Base-by-base conservation (phyloP, 345 rosid genomes). In the Limnanthes douglasii region DNA sequence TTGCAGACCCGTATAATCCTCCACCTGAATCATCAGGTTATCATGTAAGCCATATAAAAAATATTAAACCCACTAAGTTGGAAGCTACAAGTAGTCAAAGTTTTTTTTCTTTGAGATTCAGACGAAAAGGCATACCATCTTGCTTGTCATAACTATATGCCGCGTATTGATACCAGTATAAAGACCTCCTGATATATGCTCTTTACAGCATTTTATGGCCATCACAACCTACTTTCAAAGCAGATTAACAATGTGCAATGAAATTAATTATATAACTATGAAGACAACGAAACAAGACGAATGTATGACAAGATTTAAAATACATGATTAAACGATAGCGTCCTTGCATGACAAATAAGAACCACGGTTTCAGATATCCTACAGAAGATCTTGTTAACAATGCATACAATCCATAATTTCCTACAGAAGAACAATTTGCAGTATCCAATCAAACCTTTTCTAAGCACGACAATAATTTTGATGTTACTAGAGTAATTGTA, bases 171-270 rank as follows among this genome's bases (percentile, higher is more conserved):
- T 72, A 55, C 95, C 98, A 3, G 88, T 72, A 51, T 46, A 66
- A 2, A 84, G 68, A 11, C 95, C 98, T 51, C 82, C 95, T 30
- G 84, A 50, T 4, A 66, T 50, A 53, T 72, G 66, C 51, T 68
- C 86, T 50, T 94, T 95, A 13, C 83, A 73, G 52, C 95, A 88
- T 61, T 74, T 79, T 39, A 88, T 33, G 36, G 94, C 75, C 97
- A 88, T 83, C 32, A 83, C 95, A 43, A 83, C 93, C 96, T 85
- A 26, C 40, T 44, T 11, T 20, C 18, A 31, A 3, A 23, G 39
- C 12, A 21, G 29, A 29, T n/a, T 42, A 23, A 9, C 17, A 20
- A 18, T 3, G 43, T 44, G 29, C 6, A 34, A 39, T 8, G 2
- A 18, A 32, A 1, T 26, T 26, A 26, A 12, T 8, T 6, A 26